Base-by-base conservation (phyloP, 345 rosid genomes). In the Aquilaria malaccensis region DNA sequence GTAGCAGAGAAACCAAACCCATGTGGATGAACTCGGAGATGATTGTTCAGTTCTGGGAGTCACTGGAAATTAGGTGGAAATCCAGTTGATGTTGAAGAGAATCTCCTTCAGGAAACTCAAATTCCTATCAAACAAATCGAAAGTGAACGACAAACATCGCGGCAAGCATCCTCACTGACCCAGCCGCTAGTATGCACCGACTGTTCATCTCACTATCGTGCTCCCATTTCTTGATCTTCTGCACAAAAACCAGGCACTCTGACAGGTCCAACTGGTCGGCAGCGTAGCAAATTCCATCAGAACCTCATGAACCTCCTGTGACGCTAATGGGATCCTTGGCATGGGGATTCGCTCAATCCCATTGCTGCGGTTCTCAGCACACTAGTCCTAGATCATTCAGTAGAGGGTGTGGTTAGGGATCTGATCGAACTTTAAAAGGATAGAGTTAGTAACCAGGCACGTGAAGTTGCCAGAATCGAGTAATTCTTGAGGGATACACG, bases 401-500 rank as follows among this genome's bases (percentile, higher is more conserved):
- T 84, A 58, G 9, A 83, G 79, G 3, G 71, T 37, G 15, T 83
- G 92, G 31, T 85, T 85, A 0, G 88, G 92, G 7, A 85, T 73
- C 63, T 60, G 81, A 61, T 85, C 92, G 13, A 79, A 79, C 50
- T 58, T 77, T 33, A 2, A 30, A 0, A 85, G 79, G 1, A 60
- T 30, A 56, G 71, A 77, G 15, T 79, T 79, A 1, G 96, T 81
- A 2, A 83, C 87, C 0, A 96, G 92, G 68, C 98, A 91, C 0
- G 81, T 81, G 9, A 83, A 84, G 71, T 85, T 82, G 31, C 88
- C 91, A 0, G 64, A 81, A 3, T 80, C 71, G 13, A 88, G 88
- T 96, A 91, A 4, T 49, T 68, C 69, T 91, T 91, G 49, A 91
- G 83, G 84, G 77, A 80, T 30, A 83, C 79, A 9, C 98, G 81